Base-by-base conservation (phyloP, 768 basidiomycete species). In the Tylopilus vinaceipallidus region DNA sequence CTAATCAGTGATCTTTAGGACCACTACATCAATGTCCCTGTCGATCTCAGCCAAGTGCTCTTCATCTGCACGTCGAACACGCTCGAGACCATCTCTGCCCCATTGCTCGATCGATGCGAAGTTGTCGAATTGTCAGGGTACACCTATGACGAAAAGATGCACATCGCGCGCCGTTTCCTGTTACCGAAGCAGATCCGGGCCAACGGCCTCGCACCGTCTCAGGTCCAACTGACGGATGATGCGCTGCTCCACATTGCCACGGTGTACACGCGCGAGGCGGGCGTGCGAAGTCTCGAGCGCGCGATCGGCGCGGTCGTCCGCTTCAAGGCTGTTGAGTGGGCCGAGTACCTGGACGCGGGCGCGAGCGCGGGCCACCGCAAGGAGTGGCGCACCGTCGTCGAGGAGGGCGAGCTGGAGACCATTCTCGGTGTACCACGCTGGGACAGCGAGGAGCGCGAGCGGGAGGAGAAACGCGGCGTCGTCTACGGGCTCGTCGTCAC, bases 21-120 rank as follows among this genome's bases (percentile, higher is more conserved):
- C 66, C 94, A 97, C 70, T 95, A 92, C 61, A 80, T 94, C 63
- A 91, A 93, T 52, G 84, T 90, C 10, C 91, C 91, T 2, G 80
- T 95, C 45, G 91, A 95, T 58, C 78, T 95, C 42, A 88, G 86
- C 47, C 91, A 90, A 62, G 83, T 95, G 13, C 74, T 95, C 17
- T 95, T 97, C 68, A 88, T 97, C 54, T 95, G 92, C 57, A 95
- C 95, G 0, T 89, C 93, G 29, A 97, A 97, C 64, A 79, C 85
- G 0, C 80, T 95, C 11, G 91, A 94, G 33, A 92, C 91, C 0
- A 95, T 97, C 53, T 85, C 90, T 5, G 81, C 85, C 0, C 92
- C 95, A 0, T 75, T 98, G 2, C 70, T 95, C 9, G 94, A 97
- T 67, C 83, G 95, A 34, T 94, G 92, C 61, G 94, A 98, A 61